Base-by-base conservation (phyloP, 2,329 filamentous ascomycete genomes). In the Trematosphaeria pertusa region DNA sequence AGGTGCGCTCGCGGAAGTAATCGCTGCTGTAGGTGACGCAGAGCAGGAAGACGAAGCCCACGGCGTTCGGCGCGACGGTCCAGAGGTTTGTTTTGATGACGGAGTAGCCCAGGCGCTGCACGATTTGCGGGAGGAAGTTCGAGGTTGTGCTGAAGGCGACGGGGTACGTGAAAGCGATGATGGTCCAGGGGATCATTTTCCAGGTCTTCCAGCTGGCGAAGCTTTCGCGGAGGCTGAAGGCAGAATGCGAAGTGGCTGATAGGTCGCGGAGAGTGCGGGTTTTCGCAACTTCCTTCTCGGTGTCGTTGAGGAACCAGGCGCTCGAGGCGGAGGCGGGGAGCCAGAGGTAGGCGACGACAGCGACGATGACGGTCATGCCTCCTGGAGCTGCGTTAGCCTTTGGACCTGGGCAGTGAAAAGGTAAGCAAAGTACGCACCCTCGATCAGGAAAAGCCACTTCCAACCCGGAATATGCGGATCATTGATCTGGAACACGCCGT, bases 61-160 rank as follows among this genome's bases (percentile, higher is more conserved):
- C 74, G 4, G 75, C 64, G 19, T 81, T 80, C 0, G 77, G 77
- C 3, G 77, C 74, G 4, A 80, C 76, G 0, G 76, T 79, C 60
- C 72, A 77, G 4, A 80, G 66, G 46, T 80, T 80, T 0, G 77
- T 79, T 32, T 76, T 74, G 22, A 80, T 63, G 0, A 70, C 69
- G 4, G 61, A 70, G 47, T 73, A 79, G 0, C 76, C 77, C 0
- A 80, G 63, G 0, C 75, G 69, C 41, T 70, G 58, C 6, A 80
- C 71, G 37, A 80, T 77, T 33, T 78, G 65, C 0, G 77, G 77
- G 11, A 80, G 72, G 59, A 80, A 80, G 45, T 78, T 78, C 45
- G 72, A 71, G 2, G 71, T 67, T 0, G 68, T 77, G 15, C 73
- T 62, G 53, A 78, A 80, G 0, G 76, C 76, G 2, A 80, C 75